phyloP scores from a whole-genome alignment of 805 yeast genomes.

The Yarrowia sp. region DNA sequence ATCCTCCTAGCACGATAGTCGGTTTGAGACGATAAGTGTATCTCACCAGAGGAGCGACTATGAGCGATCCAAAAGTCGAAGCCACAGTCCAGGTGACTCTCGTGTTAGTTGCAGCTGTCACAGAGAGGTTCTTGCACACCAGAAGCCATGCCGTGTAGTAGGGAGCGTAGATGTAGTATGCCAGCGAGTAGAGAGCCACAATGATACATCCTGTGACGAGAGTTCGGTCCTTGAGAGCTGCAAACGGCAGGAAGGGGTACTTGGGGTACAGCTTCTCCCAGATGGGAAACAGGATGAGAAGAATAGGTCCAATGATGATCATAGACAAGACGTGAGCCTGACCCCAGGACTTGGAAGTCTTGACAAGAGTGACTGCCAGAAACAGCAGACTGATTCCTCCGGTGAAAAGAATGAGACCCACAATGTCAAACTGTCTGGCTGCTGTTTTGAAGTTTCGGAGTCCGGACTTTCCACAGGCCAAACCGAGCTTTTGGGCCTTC shows the following conservation, averaged over 20 bases:
- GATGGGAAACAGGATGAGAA: neutral
- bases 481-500: too few species aligned
- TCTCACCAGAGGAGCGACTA: neutral
- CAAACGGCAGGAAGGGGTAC: neutral
- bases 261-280: neutral
- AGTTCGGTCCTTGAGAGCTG: neutral
- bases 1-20: neutral
- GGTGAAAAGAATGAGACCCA: neutral
- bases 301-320: neutral
- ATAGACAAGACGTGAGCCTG: neutral
- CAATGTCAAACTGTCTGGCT: too few species aligned
- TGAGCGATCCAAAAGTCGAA: neutral
- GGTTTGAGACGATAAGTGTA: neutral
- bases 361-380: neutral
- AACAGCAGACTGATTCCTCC: neutral
- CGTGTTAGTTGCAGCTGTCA: neutral
- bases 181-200: neutral
- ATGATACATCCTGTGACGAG: neutral
- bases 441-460: too few species aligned
- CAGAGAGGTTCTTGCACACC: neutral
- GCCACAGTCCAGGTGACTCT: neutral
- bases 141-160: neutral
- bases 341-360: neutral
- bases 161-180: neutral
- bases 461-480: too few species aligned